Conservation (phyloP, 2,329 filamentous ascomycete species). For the Aureobasidium zeae region DNA sequence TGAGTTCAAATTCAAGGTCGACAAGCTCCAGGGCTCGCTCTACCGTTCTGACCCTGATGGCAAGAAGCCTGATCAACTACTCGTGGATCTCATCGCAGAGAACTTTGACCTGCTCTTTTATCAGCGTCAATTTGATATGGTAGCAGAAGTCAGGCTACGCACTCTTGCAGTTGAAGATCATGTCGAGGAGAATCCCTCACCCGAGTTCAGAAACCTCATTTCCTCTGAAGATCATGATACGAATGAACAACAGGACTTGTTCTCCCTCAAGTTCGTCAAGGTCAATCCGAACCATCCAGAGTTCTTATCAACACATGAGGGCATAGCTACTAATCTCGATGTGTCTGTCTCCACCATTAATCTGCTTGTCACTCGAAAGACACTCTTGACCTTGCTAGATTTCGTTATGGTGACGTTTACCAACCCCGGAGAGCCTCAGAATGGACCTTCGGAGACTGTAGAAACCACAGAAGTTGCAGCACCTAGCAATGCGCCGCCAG, state of each 20-base stretch:
- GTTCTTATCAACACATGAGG: slow-evolving; percentile 84
- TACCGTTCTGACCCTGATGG: slow-evolving; percentile 77
- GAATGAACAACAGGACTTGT: slow-evolving; percentile 67
- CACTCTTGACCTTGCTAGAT: slow-evolving; percentile 81
- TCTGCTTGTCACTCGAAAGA: slow-evolving; percentile 84
- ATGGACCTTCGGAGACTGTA: slow-evolving; percentile 24
- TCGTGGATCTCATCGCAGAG: slow-evolving; percentile 87
- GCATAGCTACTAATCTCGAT: slow-evolving; percentile 86
- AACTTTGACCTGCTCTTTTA: slow-evolving; percentile 82
- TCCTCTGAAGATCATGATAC: slow-evolving; percentile 69
- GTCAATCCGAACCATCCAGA: slow-evolving; percentile 89
- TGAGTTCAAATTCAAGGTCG: slow-evolving; percentile 93
- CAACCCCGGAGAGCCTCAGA: slow-evolving; percentile 31
- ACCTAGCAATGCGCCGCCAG: slow-evolving; percentile 22
- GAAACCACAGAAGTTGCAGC: slow-evolving; percentile 27
- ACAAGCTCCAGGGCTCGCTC: slow-evolving; percentile 84
- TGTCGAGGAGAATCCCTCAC: slow-evolving; percentile 72
- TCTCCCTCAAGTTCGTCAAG: slow-evolving; percentile 79
- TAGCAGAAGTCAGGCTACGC: slow-evolving; percentile 77
- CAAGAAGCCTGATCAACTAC: slow-evolving; percentile 63
- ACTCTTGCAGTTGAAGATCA: slow-evolving; percentile 89
- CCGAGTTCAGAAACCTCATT: slow-evolving; percentile 96
- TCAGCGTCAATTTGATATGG: slow-evolving; percentile 83
- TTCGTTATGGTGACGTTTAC: slow-evolving; percentile 92
- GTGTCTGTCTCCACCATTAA: slow-evolving; percentile 93